Conservation (phyloP, 805 yeast species). For the Kodamaea laetipori region DNA sequence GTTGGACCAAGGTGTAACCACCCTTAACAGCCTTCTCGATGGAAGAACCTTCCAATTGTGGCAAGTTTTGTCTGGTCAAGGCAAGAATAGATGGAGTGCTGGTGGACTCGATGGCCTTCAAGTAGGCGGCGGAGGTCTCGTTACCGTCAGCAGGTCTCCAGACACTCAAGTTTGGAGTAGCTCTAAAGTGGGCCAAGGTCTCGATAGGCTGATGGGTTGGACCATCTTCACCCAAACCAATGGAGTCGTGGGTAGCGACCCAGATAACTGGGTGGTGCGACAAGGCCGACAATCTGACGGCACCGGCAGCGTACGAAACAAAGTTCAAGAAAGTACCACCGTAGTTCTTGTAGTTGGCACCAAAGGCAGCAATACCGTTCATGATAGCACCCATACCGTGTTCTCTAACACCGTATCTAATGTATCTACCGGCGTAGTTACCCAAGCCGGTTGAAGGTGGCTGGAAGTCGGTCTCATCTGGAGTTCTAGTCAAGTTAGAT, state of each 20-base stretch:
- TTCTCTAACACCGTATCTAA: constrained; percentile 98
- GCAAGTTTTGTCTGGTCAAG: constrained; percentile 82
- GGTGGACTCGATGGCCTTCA: constrained; percentile 59
- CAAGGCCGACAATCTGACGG: constrained; percentile 80
- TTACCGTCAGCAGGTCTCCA: constrained; percentile 96
- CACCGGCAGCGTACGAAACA: constrained; percentile 80
- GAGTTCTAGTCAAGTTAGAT: constrained; percentile 91
- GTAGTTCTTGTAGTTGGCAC: constrained; percentile 82
- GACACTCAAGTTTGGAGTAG: constrained; percentile 76
- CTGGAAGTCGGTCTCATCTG: constrained; percentile 88
- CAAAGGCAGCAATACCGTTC: constrained; percentile 94
- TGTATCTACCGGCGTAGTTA: constrained; percentile 86
- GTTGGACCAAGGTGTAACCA: constrained; percentile 75
- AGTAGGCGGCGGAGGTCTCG: constrained; percentile 83
- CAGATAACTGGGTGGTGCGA: constrained; percentile 82
- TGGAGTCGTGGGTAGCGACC: constrained; percentile 90
- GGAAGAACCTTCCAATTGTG: constrained; percentile 91
- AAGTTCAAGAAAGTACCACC: constrained; percentile 99
- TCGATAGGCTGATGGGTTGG: constrained; percentile 94
- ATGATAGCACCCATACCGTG: constrained; percentile 98
- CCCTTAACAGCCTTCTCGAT: constrained; percentile 92
- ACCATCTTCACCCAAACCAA: constrained; percentile 91
- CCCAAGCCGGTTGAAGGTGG: constrained; percentile 80
- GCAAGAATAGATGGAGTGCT: constrained; percentile 76
- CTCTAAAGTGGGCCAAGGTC: constrained; percentile 84